These are phyloP conservation scores for Tephrocybe sp. DNA, from an alignment of 768 basidiomycete genomes.

Conservation along the genomic window DNA sequence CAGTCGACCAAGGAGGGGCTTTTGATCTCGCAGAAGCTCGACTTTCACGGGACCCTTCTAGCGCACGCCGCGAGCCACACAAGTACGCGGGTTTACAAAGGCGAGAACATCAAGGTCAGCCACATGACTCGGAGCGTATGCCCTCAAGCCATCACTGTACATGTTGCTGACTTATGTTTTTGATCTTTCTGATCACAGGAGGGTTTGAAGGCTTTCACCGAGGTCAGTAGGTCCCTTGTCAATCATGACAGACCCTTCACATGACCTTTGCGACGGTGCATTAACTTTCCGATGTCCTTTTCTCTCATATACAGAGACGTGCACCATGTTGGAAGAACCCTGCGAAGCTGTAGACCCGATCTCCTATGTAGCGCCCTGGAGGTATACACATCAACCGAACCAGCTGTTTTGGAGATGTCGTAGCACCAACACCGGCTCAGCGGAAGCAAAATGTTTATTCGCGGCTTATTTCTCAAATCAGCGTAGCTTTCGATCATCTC, in stretches of 20 bases:
- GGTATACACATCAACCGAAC: background rate
- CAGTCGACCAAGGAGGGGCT: slow-evolving; percentile 76
- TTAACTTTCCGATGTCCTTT: background rate
- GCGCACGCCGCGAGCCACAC: slow-evolving; percentile 45
- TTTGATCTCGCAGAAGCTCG: slow-evolving; percentile 51
- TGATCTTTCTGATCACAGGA: slow-evolving; percentile 41
- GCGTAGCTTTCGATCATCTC: too few species aligned
- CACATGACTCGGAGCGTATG: slow-evolving; percentile 2
- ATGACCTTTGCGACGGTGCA: background rate
- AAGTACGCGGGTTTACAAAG: slow-evolving; percentile 54
- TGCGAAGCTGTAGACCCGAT: slow-evolving; percentile 43
- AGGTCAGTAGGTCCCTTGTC: slow-evolving; percentile 41
- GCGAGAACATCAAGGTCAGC: slow-evolving; percentile 69
- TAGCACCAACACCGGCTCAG: background rate
- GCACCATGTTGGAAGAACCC: slow-evolving; percentile 58
- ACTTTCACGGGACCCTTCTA: slow-evolving; percentile 49
- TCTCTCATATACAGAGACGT: slow-evolving; percentile 29
- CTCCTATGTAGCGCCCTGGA: background rate
- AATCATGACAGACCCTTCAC: background rate
- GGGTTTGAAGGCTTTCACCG: slow-evolving; percentile 66
- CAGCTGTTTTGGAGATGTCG: background rate
- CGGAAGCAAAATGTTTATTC: too few species aligned
- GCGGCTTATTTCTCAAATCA: too few species aligned
- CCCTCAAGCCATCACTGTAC: background rate
- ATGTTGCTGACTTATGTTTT: slow-evolving; percentile 4